Conservation (phyloP, 345 rosid species). For the Mallotus nudiflorus region DNA sequence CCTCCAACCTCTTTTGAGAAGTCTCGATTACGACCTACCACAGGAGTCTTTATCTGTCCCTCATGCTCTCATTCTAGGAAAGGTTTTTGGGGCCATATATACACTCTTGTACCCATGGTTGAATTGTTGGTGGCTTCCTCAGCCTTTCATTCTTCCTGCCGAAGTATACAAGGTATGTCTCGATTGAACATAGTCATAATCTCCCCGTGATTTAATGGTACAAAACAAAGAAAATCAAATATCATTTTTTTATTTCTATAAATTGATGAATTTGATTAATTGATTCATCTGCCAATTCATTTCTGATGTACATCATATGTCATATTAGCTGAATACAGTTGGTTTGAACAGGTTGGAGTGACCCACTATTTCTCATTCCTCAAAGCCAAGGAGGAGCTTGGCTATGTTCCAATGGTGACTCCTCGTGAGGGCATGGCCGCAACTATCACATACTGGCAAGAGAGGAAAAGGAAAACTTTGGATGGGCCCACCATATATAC, state of each 20-base stretch:
- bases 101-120: slow-evolving; percentile 79
- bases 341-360: slow-evolving; percentile 66
- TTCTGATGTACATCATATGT: not conserved
- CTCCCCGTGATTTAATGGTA: not conserved
- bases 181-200: not conserved
- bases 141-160: slow-evolving; percentile 81
- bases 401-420: slow-evolving; percentile 79
- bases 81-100: slow-evolving; percentile 53
- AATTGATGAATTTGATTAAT: not conserved
- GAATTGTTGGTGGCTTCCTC: slow-evolving; percentile 82
- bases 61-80: slow-evolving; percentile 58
- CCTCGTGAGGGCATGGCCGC: slow-evolving; percentile 87
- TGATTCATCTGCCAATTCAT: not conserved
- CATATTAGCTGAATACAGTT: slow-evolving; percentile 21
- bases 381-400: slow-evolving; percentile 87
- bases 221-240: not conserved
- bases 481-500: slow-evolving; percentile 64
- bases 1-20: slow-evolving; percentile 60
- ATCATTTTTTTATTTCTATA: not conserved
- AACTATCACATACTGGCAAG: slow-evolving; percentile 75
- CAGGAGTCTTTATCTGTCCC: slow-evolving; percentile 53
- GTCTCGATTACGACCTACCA: slow-evolving; percentile 75
- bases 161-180: slow-evolving; percentile 83
- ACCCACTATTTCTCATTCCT: slow-evolving; percentile 89
- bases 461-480: slow-evolving; percentile 58